Percentiles rank a stretch among this genome's conserved stretches.
These are phyloP conservation scores for Lasiosphaeria hispida DNA, from an alignment of 495 filamentous ascomycete genomes.

Conservation along the genomic window DNA sequence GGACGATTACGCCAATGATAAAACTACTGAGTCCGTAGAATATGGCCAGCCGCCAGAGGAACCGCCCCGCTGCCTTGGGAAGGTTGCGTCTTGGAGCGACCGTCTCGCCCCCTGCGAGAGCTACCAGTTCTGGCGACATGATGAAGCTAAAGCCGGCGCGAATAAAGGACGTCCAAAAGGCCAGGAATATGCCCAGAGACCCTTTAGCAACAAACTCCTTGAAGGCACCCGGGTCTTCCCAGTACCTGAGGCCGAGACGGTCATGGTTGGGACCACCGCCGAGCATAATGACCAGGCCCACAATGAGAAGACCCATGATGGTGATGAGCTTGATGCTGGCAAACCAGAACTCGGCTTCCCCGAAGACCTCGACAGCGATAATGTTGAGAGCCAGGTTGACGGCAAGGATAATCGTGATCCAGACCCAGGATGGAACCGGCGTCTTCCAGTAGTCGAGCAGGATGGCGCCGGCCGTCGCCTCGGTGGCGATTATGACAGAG, in stretches of 20 bases:
- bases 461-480: slow-evolving; percentile 49
- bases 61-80: slow-evolving; percentile 68
- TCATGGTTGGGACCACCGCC: slow-evolving; percentile 61
- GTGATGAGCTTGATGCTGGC: slow-evolving; percentile 68
- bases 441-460: slow-evolving; percentile 57
- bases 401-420: slow-evolving; percentile 55
- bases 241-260: slow-evolving; percentile 62
- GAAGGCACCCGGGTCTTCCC: slow-evolving; percentile 71
- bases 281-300: slow-evolving; percentile 70
- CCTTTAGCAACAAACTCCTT: slow-evolving; percentile 55
- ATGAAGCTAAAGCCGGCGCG: slow-evolving; percentile 50
- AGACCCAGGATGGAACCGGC: slow-evolving; percentile 52
- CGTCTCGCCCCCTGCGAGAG: slow-evolving; percentile 73
- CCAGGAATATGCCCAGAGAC: slow-evolving; percentile 46
- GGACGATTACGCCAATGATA: slow-evolving; percentile 66
- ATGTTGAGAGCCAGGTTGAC: slow-evolving; percentile 46
- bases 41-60: slow-evolving; percentile 65
- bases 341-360: slow-evolving; percentile 65
- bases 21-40: slow-evolving; percentile 72
- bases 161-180: slow-evolving; percentile 47
- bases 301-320: slow-evolving; percentile 64
- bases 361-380: slow-evolving; percentile 53
- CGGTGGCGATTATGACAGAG: slow-evolving; percentile 49
- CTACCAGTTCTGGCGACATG: slow-evolving; percentile 50
- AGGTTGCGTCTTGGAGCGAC: slow-evolving; percentile 73